Percentiles rank a stretch among this genome's conserved stretches.
Conservation (phyloP, 2,329 filamentous ascomycete species). For the Apiospora rasikravindrae region DNA sequence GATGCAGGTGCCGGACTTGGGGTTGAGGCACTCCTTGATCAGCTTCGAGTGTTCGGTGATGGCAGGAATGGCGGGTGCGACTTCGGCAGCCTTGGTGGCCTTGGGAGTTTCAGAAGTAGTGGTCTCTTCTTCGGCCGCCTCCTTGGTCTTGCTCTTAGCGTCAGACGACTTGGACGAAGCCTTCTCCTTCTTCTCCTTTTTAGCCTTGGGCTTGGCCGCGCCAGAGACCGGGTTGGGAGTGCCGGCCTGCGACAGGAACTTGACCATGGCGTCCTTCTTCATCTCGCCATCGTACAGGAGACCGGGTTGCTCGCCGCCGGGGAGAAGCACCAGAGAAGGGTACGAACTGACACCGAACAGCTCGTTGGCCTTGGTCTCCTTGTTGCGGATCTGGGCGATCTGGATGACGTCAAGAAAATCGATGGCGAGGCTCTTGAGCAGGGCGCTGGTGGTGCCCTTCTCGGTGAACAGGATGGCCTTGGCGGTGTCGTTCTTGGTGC, state of each 20-base stretch:
- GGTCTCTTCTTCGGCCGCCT: constrained; percentile 34
- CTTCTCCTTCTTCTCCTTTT: constrained; percentile 47
- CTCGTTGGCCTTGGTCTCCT: constrained; percentile 73
- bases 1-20: constrained; percentile 82
- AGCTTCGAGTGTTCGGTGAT: constrained; percentile 69
- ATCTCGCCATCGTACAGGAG: constrained; percentile 81
- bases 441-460: constrained; percentile 84
- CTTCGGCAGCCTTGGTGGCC: constrained; percentile 56
- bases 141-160: constrained; percentile 49
- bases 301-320: constrained; percentile 70
- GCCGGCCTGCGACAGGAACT: constrained; percentile 81
- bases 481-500: constrained; percentile 67
- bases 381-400: constrained; percentile 83
- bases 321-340: constrained; percentile 81
- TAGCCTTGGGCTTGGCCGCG: constrained; percentile 33
- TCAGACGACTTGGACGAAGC: constrained; percentile 44
- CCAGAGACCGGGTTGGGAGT: constrained; percentile 75
- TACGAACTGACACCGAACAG: constrained; percentile 79
- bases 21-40: constrained; percentile 72
- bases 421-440: constrained; percentile 84
- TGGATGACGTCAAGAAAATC: constrained; percentile 84
- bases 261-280: constrained; percentile 80
- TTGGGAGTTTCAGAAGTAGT: constrained; percentile 36
- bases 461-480: constrained; percentile 94
- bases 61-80: constrained; percentile 67